Conservation (phyloP, 2,329 filamentous ascomycete genomes). For the Trichoderma simmonsii region DNA sequence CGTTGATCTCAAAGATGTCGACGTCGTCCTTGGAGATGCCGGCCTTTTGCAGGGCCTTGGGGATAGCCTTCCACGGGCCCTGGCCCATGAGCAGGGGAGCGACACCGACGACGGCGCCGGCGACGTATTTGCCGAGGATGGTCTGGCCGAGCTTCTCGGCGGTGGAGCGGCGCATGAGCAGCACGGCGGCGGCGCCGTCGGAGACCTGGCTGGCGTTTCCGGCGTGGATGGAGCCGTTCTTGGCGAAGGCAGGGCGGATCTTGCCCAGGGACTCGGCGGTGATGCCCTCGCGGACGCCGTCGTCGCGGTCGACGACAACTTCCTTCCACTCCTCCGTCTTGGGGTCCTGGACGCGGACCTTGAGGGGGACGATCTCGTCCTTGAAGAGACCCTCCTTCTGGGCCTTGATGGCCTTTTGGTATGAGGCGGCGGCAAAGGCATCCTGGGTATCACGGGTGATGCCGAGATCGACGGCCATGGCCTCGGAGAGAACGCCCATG, state of each 20-base stretch:
- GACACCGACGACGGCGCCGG: conserved; percentile 81
- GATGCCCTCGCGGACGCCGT: conserved; percentile 81
- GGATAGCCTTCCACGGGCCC: conserved; percentile 94
- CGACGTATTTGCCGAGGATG: conserved; percentile 89
- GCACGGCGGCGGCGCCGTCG: conserved; percentile 89
- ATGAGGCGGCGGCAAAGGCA: conserved; percentile 88
- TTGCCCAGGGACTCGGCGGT: conserved; percentile 86
- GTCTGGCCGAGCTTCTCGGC: conserved; percentile 84
- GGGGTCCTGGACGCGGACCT: conserved; percentile 82
- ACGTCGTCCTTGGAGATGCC: conserved; percentile 86
- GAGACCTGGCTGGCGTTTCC: conserved; percentile 96
- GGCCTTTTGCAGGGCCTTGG: conserved; percentile 82
- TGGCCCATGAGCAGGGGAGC: conserved; percentile 93
- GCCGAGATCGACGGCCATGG: conserved; percentile 85
- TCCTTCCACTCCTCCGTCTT: conserved; percentile 84
- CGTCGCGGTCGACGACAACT: conserved; percentile 79
- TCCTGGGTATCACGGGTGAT: conserved; percentile 76
- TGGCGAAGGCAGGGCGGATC: conserved; percentile 85
- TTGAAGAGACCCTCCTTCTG: conserved; percentile 89
- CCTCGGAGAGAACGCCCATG: conserved; percentile 90
- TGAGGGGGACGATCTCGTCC: conserved; percentile 84
- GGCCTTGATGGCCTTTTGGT: conserved; percentile 83
- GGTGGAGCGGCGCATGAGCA: conserved; percentile 91
- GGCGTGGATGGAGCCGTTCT: conserved; percentile 90
- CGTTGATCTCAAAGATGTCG: conserved; percentile 98